Conservation (phyloP, 345 rosid species). For the Syzygium oleosum region DNA sequence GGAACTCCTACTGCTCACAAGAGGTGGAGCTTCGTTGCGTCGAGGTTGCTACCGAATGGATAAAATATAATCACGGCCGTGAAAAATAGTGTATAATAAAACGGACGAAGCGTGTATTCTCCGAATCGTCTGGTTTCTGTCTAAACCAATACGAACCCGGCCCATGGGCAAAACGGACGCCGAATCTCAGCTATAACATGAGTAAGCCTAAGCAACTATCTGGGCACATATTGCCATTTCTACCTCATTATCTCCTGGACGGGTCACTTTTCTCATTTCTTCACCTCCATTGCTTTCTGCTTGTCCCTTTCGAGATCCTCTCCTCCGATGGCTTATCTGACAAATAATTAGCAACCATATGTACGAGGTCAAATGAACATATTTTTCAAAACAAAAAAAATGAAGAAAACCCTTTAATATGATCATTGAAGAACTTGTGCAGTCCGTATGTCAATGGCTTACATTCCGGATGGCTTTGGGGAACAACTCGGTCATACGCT, state of each 20-base stretch:
- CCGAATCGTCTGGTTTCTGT: background rate
- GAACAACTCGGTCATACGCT: conserved; percentile 16
- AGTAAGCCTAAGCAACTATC: background rate
- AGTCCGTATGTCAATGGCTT: background rate
- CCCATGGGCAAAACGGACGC: background rate
- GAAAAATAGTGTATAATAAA: background rate
- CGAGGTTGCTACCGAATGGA: background rate
- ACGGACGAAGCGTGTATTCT: background rate
- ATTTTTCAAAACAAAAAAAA: background rate
- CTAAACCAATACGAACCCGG: background rate
- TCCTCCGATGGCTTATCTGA: background rate
- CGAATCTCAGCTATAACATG: background rate
- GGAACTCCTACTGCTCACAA: background rate
- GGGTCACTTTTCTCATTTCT: background rate
- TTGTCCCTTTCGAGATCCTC: background rate
- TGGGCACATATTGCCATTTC: background rate
- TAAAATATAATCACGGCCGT: background rate
- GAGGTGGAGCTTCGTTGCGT: background rate
- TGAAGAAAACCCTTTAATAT: background rate
- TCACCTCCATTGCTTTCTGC: background rate
- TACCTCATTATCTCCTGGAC: background rate
- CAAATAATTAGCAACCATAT: background rate
- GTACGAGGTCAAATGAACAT: background rate
- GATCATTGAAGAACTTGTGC: background rate
- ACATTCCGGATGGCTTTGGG: background rate